Evolutionary conservation across 192 early-diverging fungal genomes (phyloP).

Genomic region (Coemansia sp.): DNA sequence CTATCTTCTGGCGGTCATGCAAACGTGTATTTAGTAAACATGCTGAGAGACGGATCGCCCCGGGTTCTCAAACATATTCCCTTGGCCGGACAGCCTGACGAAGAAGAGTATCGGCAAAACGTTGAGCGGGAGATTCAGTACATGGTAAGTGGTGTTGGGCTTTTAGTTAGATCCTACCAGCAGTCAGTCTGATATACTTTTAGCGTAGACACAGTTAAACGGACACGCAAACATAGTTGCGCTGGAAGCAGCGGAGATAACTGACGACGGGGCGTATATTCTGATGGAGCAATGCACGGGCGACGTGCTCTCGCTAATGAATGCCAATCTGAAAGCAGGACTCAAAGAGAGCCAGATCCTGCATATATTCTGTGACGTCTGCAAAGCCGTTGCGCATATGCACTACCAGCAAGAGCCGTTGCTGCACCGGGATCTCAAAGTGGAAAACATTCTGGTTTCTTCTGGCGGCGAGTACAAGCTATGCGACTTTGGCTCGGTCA

Average conservation of each 20-base stretch:
- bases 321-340: slow-evolving; percentile 67
- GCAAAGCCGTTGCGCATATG: slow-evolving; percentile 86
- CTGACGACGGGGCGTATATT: slow-evolving; percentile 70
- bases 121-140: slow-evolving; percentile 72
- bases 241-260: slow-evolving; percentile 70
- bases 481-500: slow-evolving; percentile 95
- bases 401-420: slow-evolving; percentile 81
- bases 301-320: slow-evolving; percentile 73
- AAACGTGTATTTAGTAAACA: slow-evolving; percentile 79
- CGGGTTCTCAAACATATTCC: slow-evolving; percentile 79
- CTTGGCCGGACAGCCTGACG: slow-evolving; percentile 56
- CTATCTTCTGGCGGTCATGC: slow-evolving; percentile 71
- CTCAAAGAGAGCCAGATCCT: slow-evolving; percentile 84
- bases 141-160: slow-evolving; percentile 64
- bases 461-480: slow-evolving; percentile 71
- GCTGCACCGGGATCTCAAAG: slow-evolving; percentile 82
- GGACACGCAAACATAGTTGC: slow-evolving; percentile 80
- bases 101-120: slow-evolving; percentile 59
- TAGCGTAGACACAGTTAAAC: slow-evolving; percentile 58
- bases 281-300: slow-evolving; percentile 92
- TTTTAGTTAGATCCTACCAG: too few species aligned
- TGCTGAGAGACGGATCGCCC: slow-evolving; percentile 51
- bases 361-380: slow-evolving; percentile 82
- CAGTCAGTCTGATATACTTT: too few species aligned
- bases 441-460: slow-evolving; percentile 78